Evolutionary conservation across 2,329 filamentous ascomycete species (phyloP).

Genomic region (Fusarium sp.): DNA sequence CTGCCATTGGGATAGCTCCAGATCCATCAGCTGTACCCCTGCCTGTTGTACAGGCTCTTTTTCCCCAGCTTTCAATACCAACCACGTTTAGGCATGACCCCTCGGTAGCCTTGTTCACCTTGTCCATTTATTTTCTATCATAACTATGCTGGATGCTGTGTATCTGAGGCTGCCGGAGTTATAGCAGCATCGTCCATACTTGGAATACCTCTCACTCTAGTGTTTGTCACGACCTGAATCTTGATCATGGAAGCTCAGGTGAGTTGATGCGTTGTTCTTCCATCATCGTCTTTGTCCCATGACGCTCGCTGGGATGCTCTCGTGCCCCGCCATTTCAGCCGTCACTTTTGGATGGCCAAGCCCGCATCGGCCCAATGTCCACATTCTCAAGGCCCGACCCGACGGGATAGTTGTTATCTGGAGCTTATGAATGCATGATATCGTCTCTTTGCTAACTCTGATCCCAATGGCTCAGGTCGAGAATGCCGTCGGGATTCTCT

Average conservation of each 20-base stretch:
- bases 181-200: slow-evolving; percentile 53
- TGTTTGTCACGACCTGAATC: slow-evolving; percentile 31
- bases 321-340: slow-evolving; percentile 44
- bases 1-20: slow-evolving; percentile 11
- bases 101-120: slow-evolving; percentile 53
- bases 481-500: slow-evolving; percentile 95
- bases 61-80: slow-evolving; percentile 30
- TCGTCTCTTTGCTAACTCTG: slow-evolving; percentile 16
- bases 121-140: slow-evolving; percentile 42
- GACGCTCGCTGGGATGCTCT: slow-evolving; percentile 35
- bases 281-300: slow-evolving; percentile 31
- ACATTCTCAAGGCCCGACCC: slow-evolving; percentile 21
- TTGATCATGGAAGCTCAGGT: slow-evolving; percentile 61
- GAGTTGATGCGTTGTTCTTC: slow-evolving; percentile 39
- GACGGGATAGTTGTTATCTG: slow-evolving; percentile 11
- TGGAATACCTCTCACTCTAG: slow-evolving; percentile 4
- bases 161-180: slow-evolving; percentile 54
- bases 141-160: slow-evolving; percentile 56
- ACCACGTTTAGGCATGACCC: slow-evolving; percentile 50
- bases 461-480: slow-evolving; percentile 71
- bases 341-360: slow-evolving; percentile 33
- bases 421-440: slow-evolving; percentile 12
- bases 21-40: slow-evolving; percentile 16
- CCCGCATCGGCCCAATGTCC: slow-evolving; percentile 37
- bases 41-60: slow-evolving; percentile 21